A percentile compares a stretch with the other conserved stretches of the same genome.
phyloP scores from a whole-genome alignment of 495 filamentous ascomycete genomes.

The Lentithecium fluviatile region DNA sequence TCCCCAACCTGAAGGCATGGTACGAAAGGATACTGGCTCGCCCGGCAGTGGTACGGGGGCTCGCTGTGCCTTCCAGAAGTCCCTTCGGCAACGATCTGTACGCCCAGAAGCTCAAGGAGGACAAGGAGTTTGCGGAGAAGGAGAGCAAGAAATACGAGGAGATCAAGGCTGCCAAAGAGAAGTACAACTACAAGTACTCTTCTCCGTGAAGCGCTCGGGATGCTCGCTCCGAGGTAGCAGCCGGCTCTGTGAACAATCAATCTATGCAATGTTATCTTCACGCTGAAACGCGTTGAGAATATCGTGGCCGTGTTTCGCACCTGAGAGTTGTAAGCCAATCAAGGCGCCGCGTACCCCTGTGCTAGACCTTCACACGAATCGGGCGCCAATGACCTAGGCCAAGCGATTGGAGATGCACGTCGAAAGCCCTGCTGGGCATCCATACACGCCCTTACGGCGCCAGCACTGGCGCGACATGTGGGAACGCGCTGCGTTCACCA shows the following conservation, averaged over 20 bases:
- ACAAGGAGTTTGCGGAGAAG: slow-evolving; percentile 39
- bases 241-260: neutral
- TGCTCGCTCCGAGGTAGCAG: neutral
- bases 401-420: slow-evolving; percentile 27
- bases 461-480: slow-evolving; percentile 14
- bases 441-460: slow-evolving; percentile 1
- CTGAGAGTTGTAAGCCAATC: slow-evolving; percentile 21
- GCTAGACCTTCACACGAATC: neutral
- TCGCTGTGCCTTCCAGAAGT: slow-evolving; percentile 33
- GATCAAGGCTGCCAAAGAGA: slow-evolving; percentile 39
- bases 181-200: slow-evolving; percentile 41
- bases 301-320: slow-evolving; percentile 21
- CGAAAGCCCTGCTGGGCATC: neutral
- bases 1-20: slow-evolving; percentile 41
- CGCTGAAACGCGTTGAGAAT: slow-evolving; percentile 28
- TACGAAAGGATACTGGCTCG: slow-evolving; percentile 36
- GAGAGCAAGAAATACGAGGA: slow-evolving; percentile 32
- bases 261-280: too few relatives aligned
- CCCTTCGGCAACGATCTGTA: slow-evolving; percentile 31
- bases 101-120: slow-evolving; percentile 36
- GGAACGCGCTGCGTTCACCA: neutral
- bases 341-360: neutral
- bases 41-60: slow-evolving; percentile 41
- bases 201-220: slow-evolving; percentile 24
- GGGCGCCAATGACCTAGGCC: slow-evolving; percentile 19